A percentile compares a stretch with the other conserved stretches of the same genome.
phyloP scores from a whole-genome alignment of 1,284 basidiomycete genomes.

The Leccinum subrobustum region DNA sequence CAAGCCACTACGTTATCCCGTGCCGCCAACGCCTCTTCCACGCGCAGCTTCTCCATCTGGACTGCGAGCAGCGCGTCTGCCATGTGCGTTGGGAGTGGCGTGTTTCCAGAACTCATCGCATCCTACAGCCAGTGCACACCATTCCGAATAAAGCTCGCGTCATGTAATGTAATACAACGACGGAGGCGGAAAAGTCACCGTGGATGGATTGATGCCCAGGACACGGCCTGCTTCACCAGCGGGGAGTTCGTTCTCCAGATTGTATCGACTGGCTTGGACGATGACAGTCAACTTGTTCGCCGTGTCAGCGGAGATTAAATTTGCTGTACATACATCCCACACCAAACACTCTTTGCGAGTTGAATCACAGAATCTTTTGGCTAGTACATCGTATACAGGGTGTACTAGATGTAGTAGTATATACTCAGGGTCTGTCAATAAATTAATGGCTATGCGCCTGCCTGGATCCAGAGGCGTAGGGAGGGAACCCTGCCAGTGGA shows the following conservation, averaged over 20 bases:
- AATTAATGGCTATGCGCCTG: slow-evolving; percentile 13
- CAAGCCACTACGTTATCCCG: slow-evolving; percentile 63
- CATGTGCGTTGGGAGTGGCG: slow-evolving; percentile 13
- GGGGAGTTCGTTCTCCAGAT: slow-evolving; percentile 7
- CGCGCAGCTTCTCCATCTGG: slow-evolving; percentile 53
- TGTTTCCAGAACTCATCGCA: not conserved
- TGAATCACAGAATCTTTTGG: not conserved
- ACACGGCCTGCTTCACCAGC: slow-evolving; percentile 1
- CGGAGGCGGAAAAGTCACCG: slow-evolving; percentile 16
- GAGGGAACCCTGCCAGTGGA: not conserved
- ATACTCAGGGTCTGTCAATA: not conserved
- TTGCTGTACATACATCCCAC: too few relatives aligned
- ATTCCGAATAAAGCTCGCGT: not conserved
- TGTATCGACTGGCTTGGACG: not conserved
- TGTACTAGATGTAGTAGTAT: not conserved
- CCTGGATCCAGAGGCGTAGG: slow-evolving; percentile 9
- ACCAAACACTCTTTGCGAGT: not conserved
- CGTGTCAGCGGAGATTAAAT: not conserved
- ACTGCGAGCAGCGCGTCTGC: slow-evolving; percentile 54
- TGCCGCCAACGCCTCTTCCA: slow-evolving; percentile 58
- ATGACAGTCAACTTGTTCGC: not conserved
- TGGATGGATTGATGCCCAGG: slow-evolving; percentile 4
- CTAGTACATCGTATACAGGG: not conserved
- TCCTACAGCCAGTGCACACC: not conserved
- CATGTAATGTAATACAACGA: slow-evolving; percentile 2